These are phyloP conservation scores for Diutina pseudorugosa DNA, from an alignment of 1,139 yeast species.

Conservation along the genomic window DNA sequence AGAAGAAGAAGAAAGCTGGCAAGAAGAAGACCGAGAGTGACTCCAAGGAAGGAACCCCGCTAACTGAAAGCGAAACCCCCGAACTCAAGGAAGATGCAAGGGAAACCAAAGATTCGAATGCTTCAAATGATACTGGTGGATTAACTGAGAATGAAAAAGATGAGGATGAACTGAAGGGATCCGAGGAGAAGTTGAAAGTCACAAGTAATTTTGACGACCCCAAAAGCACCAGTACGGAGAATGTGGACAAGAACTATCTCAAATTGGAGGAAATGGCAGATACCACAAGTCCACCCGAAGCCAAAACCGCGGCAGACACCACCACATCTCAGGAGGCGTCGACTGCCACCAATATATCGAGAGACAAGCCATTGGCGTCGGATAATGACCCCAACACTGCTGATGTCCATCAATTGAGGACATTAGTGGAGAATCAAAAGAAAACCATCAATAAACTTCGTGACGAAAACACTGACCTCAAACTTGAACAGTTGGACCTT, in stretches of 20 bases:
- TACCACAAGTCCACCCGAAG: too few species aligned
- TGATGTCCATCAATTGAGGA: constrained; percentile 9
- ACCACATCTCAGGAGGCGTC: too few species aligned
- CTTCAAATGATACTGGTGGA: too few species aligned
- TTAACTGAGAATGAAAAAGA: too few species aligned
- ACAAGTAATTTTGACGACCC: too few species aligned
- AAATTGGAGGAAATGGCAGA: too few species aligned
- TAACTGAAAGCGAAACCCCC: background rate
- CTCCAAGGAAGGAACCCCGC: background rate
- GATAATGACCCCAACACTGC: background rate
- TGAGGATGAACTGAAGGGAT: too few species aligned
- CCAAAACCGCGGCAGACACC: too few species aligned
- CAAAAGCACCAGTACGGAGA: too few species aligned
- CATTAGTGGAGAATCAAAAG: constrained; percentile 16
- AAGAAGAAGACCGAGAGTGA: background rate
- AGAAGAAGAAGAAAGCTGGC: constrained; percentile 33
- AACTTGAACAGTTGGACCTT: constrained; percentile 13
- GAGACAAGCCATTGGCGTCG: background rate
- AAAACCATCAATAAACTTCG: constrained; percentile 26
- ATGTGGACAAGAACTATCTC: too few species aligned
- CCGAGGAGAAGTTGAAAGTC: too few species aligned
- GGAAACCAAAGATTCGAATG: background rate
- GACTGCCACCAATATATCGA: too few species aligned
- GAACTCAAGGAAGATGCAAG: constrained; percentile 8
- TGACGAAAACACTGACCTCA: constrained; percentile 34